Evolutionary conservation across 1,139 yeast species (phyloP).

Genomic region (Geotrichum reessii): DNA sequence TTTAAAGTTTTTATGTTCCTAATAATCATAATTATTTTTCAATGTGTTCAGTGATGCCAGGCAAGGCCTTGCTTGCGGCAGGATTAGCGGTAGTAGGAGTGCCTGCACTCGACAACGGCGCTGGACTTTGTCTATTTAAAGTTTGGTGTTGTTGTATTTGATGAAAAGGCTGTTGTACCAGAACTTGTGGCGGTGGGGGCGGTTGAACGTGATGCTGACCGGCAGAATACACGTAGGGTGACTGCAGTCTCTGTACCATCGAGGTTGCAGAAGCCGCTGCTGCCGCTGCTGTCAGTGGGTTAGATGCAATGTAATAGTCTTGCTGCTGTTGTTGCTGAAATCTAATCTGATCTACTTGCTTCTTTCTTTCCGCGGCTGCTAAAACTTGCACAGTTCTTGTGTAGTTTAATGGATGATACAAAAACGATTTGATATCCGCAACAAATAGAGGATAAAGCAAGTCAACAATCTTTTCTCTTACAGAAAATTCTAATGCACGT

Average conservation of each 20-base stretch:
- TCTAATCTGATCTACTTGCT: constrained; percentile 27
- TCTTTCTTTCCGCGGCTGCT: constrained; percentile 35
- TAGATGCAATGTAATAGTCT: constrained; percentile 15
- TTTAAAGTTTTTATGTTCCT: background rate
- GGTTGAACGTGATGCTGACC: constrained; percentile 11
- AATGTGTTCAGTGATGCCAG: background rate
- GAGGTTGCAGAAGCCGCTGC: constrained; percentile 12
- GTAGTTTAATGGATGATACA: constrained; percentile 32
- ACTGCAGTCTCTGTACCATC: constrained; percentile 14
- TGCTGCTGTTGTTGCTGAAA: constrained; percentile 21
- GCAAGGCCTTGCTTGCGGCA: constrained; percentile 8
- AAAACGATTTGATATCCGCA: constrained; percentile 47
- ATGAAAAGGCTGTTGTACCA: background rate
- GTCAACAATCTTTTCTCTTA: constrained; percentile 81
- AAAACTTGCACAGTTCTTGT: constrained; percentile 37
- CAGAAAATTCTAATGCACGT: constrained; percentile 85
- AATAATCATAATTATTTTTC: background rate
- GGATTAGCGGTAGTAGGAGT: constrained; percentile 3
- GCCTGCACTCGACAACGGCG: constrained; percentile 1
- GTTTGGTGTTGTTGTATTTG: constrained; percentile 7
- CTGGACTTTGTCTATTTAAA: background rate
- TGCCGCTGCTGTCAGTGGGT: constrained; percentile 13
- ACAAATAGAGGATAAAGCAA: constrained; percentile 81
- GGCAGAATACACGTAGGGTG: constrained; percentile 15
- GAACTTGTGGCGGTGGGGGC: constrained; percentile 1